Evolutionary conservation across 2,329 filamentous ascomycete species (phyloP), one percentile per base, ranked within the genome.

Genomic region (Trichoderma breve): DNA sequence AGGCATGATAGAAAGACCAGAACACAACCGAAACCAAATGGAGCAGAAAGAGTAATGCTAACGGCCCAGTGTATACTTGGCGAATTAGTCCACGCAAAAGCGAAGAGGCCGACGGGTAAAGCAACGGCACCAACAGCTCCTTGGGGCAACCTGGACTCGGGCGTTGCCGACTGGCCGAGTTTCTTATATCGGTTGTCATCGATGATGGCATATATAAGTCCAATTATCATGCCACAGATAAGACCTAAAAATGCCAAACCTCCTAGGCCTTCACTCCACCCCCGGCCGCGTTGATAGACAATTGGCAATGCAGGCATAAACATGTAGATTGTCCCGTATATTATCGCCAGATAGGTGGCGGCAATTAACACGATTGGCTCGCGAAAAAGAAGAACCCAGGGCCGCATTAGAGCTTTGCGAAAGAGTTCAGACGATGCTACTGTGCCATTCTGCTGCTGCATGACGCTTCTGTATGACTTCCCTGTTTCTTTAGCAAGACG

Each of bases 331-430:
- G 84, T 86, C 14, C 82, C 82, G 75, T 84, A 85, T 66, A 85
- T 76, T 67, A 84, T 88, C 71, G 87, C 85, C 82, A 88, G 85
- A 80, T 91, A 91, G 14, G 90, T 80, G 4, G 84, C 86, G 8
- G 88, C 80, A 3, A 91, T 80, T 18, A 90, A 77, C 5, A 91
- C 87, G 73, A 91, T 91, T 1, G 89, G 89, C 74, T 91, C 89
- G 30, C 79, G 77, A 81, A 91, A 88, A 2, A 91, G 82, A 15
- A 92, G 81, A 55, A 88, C 80, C 87, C 87, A 90, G 1, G 89
- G 89, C 3, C 89, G 84, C 39, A 83, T 14, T 6, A 66, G 30
- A 24, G 64, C 64, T 28, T 57, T 66, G 21, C 64, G 47, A 21
- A 66, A 66, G 14, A 39, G 15, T 55, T 39, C 47, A 36, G 47